Base-by-base conservation (phyloP, 2,329 filamentous ascomycete species). In the Tolypocladium amazonense region DNA sequence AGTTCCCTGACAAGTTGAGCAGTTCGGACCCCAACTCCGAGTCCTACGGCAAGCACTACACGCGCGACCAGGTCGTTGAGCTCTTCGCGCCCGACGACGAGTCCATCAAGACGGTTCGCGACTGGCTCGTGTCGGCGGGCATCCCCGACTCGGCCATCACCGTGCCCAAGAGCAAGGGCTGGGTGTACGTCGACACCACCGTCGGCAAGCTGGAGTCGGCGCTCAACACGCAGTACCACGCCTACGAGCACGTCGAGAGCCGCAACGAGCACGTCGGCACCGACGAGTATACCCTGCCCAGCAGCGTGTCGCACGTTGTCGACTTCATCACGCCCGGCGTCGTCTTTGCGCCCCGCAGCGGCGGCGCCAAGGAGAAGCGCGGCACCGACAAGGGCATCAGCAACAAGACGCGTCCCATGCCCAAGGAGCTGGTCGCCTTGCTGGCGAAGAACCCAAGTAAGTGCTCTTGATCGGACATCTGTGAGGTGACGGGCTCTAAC, bases 281-380 rank as follows among this genome's bases (percentile, higher is more conserved):
- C 56, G 76, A 78, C 43, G 66, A 69, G 39, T 78, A 79, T 61
- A 71, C 73, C 57, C 62, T 78, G 5, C 76, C 76, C 1, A 66
- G 68, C 41, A 67, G 75, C 57, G 58, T 76, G 2, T 62, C 67
- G 9, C 62, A 72, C 47, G 71, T 76, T 59, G 67, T 79, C 58
- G 76, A 78, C 63, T 72, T 78, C 39, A 67, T 78, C 58, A 73
- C 72, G 59, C 76, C 72, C 11, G 77, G 70, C 27, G 73, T 75
- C 8, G 58, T 60, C 9, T 61, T 64, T 35, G 30, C 55, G 38
- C 45, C 37, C 7, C 38, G 56, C 11, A 20, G 5, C 9, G 20
- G 18, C 23, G 25, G 38, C 27, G 2, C 27, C 35, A 30, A 35
- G 27, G 41, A 56, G 15, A 30, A 30, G 45, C 45, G 45, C 25